A percentile compares a stretch with the other conserved stretches of the same genome.
Evolutionary conservation across 2,329 filamentous ascomycete genomes (phyloP).

Genomic region (Leptodontidium sp.): DNA sequence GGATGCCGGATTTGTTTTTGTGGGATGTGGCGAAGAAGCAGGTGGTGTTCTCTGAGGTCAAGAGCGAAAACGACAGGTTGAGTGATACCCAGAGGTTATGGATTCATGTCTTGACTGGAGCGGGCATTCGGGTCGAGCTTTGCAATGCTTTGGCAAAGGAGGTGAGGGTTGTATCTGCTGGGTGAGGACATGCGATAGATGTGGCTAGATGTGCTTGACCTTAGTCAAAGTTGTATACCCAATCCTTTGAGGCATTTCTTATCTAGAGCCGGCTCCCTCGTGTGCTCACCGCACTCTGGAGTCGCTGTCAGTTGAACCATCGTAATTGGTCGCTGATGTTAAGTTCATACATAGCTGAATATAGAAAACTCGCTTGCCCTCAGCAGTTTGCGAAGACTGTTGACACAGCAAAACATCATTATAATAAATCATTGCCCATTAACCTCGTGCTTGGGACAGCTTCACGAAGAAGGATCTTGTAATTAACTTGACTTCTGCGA

Average conservation of each 20-base stretch:
- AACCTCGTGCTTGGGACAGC: no score
- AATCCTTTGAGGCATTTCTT: not conserved
- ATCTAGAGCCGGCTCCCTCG: no score
- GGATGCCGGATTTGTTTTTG: slow-evolving; percentile 90
- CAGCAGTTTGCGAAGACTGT: no score
- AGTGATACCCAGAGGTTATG: slow-evolving; percentile 96
- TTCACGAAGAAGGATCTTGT: no score
- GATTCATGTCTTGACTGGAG: slow-evolving; percentile 91
- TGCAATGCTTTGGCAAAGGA: slow-evolving; percentile 62
- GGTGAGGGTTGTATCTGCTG: slow-evolving; percentile 36
- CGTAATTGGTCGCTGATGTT: no score
- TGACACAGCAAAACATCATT: no score
- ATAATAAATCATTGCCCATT: no score
- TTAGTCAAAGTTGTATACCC: not conserved
- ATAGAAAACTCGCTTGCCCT: no score
- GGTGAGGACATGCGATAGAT: not conserved
- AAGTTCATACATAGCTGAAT: no score
- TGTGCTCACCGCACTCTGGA: no score
- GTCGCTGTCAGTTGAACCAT: no score
- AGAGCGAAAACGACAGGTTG: slow-evolving; percentile 81
- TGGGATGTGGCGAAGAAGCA: slow-evolving; percentile 61
- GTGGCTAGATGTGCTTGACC: not conserved
- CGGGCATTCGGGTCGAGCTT: slow-evolving; percentile 86
- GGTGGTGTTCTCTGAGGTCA: slow-evolving; percentile 44
- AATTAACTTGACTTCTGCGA: no score